Conservation (phyloP, 345 rosid species). For the Laguncularia racemosa region DNA sequence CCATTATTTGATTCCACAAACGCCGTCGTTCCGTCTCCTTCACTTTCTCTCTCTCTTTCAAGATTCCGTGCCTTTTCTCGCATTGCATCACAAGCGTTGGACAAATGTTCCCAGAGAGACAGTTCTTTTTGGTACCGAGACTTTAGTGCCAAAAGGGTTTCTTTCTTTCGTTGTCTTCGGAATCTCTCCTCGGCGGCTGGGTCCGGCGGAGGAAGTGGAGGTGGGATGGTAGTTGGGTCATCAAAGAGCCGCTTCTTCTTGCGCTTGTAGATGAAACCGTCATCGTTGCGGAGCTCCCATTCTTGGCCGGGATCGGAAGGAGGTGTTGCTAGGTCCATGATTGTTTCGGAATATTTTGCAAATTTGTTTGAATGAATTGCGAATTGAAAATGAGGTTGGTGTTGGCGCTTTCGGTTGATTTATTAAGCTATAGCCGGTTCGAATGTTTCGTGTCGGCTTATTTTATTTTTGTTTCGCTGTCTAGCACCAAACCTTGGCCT, state of each 20-base stretch:
- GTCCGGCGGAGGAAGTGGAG: conserved; percentile 13
- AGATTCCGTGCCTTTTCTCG: conserved; percentile 30
- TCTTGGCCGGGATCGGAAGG: conserved; percentile 17
- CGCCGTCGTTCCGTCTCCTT: conserved; percentile 9
- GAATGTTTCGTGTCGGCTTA: too few relatives aligned
- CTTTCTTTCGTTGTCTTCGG: conserved; percentile 37
- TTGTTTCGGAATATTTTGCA: neutral
- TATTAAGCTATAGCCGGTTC: too few relatives aligned
- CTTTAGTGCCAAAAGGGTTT: conserved; percentile 41
- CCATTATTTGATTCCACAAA: neutral
- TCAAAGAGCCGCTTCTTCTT: conserved; percentile 29
- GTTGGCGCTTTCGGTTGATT: too few relatives aligned
- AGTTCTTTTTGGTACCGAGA: conserved; percentile 52
- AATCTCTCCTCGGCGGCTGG: conserved; percentile 32
- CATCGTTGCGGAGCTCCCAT: conserved; percentile 73
- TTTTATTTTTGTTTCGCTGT: too few relatives aligned
- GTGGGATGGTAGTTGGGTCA: conserved; percentile 13
- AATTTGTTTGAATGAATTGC: too few relatives aligned
- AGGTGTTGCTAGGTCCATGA: conserved; percentile 15
- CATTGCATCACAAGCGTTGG: conserved; percentile 46
- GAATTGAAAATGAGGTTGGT: too few relatives aligned
- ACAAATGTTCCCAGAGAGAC: conserved; percentile 52
- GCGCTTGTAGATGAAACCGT: conserved; percentile 76
- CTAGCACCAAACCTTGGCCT: too few relatives aligned
- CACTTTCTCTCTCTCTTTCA: conserved; percentile 12